A percentile compares a stretch with the other conserved stretches of the same genome.
These are phyloP conservation scores for Corchorus olitorius DNA, from an alignment of 345 rosid genomes.

Conservation along the genomic window DNA sequence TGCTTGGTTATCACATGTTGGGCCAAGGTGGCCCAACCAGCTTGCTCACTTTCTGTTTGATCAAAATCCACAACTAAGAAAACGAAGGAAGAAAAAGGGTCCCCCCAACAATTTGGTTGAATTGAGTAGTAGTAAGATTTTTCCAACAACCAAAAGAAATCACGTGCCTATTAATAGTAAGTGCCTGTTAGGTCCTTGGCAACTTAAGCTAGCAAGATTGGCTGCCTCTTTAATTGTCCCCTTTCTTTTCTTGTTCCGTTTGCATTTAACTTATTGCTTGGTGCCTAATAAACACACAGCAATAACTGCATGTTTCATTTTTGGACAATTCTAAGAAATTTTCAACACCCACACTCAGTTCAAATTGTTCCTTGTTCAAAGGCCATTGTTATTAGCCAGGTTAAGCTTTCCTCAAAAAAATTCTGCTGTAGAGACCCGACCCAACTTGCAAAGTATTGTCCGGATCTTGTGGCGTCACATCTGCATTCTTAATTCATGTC, in stretches of 20 bases:
- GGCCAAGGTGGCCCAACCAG: not conserved
- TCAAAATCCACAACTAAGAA: too few species aligned
- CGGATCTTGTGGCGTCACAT: too few species aligned
- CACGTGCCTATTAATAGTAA: not conserved
- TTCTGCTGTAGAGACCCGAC: too few species aligned
- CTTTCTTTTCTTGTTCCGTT: not conserved
- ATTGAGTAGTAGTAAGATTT: not conserved
- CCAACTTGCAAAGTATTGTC: too few species aligned
- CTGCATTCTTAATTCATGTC: not conserved
- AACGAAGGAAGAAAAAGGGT: not conserved
- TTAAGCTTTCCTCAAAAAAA: too few species aligned
- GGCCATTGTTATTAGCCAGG: too few species aligned
- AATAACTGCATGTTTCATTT: not conserved
- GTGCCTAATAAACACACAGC: not conserved
- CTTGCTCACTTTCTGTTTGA: not conserved
- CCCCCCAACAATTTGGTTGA: not conserved
- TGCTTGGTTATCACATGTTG: not conserved
- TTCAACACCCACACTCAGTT: too few species aligned
- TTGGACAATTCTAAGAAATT: too few species aligned
- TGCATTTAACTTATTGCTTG: not conserved
- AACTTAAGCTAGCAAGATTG: not conserved
- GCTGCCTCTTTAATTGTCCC: not conserved
- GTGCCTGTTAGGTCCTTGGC: not conserved
- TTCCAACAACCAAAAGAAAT: not conserved
- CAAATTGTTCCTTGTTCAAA: too few species aligned